Evolutionary conservation across 164 flowering plant species (phyloP), one percentile per base, ranked within the genome.

Genomic region (Brasenia schreberi): DNA sequence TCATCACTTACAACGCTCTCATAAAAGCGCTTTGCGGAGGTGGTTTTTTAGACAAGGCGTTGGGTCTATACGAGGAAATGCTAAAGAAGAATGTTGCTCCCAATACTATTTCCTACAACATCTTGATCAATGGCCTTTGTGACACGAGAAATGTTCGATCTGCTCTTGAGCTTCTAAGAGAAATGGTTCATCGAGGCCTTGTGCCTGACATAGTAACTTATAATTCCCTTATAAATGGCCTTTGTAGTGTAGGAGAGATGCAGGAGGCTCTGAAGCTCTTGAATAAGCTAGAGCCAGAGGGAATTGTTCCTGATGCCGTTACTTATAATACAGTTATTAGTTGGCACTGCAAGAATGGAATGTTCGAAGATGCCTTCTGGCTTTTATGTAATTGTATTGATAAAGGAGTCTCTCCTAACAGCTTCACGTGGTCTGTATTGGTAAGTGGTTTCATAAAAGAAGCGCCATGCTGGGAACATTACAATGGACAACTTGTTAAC

Each of bases 191-290:
- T 43, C 77, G 84, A 64, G 96, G 96, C 18, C 70, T 87, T 63
- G 77, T 75, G 27, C 96, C 99, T 5, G 97, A 94, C 43, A 82
- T 89, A 65, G 88, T 88, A 63, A 87, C 96, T 0, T 94, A 91
- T 68, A 94, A 91, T 76, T 82, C 78, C 78, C 71, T 94, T 43
- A 85, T 94, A 59, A 94, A 87, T 80, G 99, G 96, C 65, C 69
- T 91, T 4, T 89, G 97, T 77, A 91, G 79, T 82, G 65, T 52
- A 49, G 84, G 86, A 6, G 80, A 79, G 62, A 58, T 83, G 39
- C 65, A 33, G 23, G 96, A 89, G 68, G 99, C 96, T 62, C 64
- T 84, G 77, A 81, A 78, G 44, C 82, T 91, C 19, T 86, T 89
- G 69, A 83, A 83, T 7, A 85, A 73, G 68, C 74, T 94, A 64